These are phyloP conservation scores for Plantago ovata DNA, from an alignment of 257 asterid genomes.

Conservation along the genomic window DNA sequence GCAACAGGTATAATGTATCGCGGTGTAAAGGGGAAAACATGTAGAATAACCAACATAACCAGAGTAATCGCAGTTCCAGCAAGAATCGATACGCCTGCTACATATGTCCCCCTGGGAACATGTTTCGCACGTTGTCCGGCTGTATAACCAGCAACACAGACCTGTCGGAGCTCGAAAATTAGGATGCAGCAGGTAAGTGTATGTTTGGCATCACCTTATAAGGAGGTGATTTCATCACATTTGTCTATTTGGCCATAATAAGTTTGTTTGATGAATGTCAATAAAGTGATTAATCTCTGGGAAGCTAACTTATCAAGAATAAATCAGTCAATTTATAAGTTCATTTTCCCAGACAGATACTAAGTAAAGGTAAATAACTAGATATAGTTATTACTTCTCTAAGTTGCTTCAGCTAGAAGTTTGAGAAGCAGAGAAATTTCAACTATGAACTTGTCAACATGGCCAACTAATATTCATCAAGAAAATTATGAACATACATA, in stretches of 20 bases:
- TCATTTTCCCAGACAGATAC: too few relatives aligned
- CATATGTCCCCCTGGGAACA: slow-evolving; percentile 72
- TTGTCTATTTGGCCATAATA: too few relatives aligned
- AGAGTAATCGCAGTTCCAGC: slow-evolving; percentile 69
- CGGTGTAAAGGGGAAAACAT: slow-evolving; percentile 86
- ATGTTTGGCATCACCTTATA: too few relatives aligned
- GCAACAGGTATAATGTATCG: slow-evolving; percentile 83
- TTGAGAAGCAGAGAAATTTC: not conserved
- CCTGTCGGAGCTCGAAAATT: slow-evolving; percentile 29
- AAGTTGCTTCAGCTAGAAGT: not conserved
- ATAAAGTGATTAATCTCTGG: too few relatives aligned
- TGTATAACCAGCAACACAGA: slow-evolving; percentile 73
- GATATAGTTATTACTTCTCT: too few relatives aligned
- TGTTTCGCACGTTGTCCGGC: slow-evolving; percentile 96
- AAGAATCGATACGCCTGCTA: slow-evolving; percentile 78
- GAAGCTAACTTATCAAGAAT: too few relatives aligned
- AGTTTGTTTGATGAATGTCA: too few relatives aligned
- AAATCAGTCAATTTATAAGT: too few relatives aligned
- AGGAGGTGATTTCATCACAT: too few relatives aligned
- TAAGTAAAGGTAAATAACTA: not conserved
- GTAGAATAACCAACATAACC: slow-evolving; percentile 48
- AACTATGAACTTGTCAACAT: slow-evolving; percentile 5
- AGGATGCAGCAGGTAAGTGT: too few relatives aligned
- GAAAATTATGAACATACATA: not conserved
- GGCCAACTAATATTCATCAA: not conserved